phyloP scores from a whole-genome alignment of 2,329 filamentous ascomycete genomes.

The Colletotrichum sp. region DNA sequence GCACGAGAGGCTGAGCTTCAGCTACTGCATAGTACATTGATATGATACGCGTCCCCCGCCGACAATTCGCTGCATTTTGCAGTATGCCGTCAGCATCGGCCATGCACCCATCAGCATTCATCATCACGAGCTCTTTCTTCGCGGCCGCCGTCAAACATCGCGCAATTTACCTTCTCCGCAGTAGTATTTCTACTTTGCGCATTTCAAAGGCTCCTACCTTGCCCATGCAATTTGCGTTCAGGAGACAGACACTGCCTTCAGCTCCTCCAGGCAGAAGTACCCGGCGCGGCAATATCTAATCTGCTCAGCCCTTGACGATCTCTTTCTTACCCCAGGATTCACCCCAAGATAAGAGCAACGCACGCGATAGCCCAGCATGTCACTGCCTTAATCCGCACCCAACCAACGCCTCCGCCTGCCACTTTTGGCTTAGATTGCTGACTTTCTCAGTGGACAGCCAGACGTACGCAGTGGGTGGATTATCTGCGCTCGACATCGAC shows the following conservation, averaged over 20 bases:
- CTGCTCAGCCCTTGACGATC: background rate
- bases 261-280: background rate
- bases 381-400: background rate
- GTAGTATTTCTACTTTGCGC: background rate
- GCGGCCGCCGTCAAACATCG: background rate
- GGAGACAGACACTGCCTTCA: background rate
- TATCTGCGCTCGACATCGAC: background rate
- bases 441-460: background rate
- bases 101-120: background rate
- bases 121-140: background rate
- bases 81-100: background rate
- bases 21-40: background rate
- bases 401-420: background rate
- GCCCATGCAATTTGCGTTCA: background rate
- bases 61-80: background rate
- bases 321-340: background rate
- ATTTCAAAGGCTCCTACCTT: background rate
- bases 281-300: background rate
- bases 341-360: background rate
- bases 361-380: background rate
- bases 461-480: background rate
- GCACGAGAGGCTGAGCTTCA: background rate
- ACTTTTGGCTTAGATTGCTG: background rate
- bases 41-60: background rate
- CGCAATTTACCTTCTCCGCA: background rate